Percentiles rank a stretch among this genome's conserved stretches.
Conservation (phyloP, 805 yeast genomes). For the Danielia reshetovae region DNA sequence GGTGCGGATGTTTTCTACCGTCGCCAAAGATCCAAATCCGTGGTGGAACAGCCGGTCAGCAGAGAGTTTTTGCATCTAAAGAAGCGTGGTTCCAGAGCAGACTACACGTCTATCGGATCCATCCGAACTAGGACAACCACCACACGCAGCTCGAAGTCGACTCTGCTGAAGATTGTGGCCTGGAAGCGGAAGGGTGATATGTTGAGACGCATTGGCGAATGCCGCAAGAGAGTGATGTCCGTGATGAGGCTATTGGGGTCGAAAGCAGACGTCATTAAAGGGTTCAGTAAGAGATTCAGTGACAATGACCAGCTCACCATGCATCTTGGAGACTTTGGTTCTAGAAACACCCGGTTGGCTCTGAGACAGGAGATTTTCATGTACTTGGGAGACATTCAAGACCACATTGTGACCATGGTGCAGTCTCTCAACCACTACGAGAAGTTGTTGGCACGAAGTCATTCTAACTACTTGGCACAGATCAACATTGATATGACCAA, state of each 20-base stretch:
- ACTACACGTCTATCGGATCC: conserved; percentile 11
- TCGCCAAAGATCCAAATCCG: conserved; percentile 34
- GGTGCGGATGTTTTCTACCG: conserved; percentile 26
- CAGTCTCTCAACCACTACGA: conserved; percentile 93
- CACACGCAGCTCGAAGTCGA: conserved; percentile 31
- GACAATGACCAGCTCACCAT: conserved; percentile 44
- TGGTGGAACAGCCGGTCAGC: conserved; percentile 25
- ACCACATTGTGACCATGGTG: conserved; percentile 96
- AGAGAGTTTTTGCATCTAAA: conserved; percentile 4
- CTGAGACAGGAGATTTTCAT: conserved; percentile 74
- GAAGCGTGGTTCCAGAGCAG: conserved; percentile 13
- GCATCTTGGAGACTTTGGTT: too few relatives aligned
- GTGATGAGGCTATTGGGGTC: conserved; percentile 78
- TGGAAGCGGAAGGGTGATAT: conserved; percentile 95
- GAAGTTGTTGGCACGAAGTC: conserved; percentile 89
- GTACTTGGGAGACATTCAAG: conserved; percentile 96
- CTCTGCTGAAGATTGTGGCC: conserved; percentile 46
- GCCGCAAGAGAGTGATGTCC: conserved; percentile 92
- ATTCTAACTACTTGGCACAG: conserved; percentile 93
- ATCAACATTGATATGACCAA: conserved; percentile 96
- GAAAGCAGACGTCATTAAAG: conserved; percentile 97
- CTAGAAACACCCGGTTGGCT: conserved; percentile 39
- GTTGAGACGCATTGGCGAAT: conserved; percentile 92
- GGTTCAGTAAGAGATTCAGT: conserved; percentile 85
- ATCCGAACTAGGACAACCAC: conserved; percentile 4